phyloP scores from a whole-genome alignment of 805 yeast genomes.

The Wickerhamiella parazyma region DNA sequence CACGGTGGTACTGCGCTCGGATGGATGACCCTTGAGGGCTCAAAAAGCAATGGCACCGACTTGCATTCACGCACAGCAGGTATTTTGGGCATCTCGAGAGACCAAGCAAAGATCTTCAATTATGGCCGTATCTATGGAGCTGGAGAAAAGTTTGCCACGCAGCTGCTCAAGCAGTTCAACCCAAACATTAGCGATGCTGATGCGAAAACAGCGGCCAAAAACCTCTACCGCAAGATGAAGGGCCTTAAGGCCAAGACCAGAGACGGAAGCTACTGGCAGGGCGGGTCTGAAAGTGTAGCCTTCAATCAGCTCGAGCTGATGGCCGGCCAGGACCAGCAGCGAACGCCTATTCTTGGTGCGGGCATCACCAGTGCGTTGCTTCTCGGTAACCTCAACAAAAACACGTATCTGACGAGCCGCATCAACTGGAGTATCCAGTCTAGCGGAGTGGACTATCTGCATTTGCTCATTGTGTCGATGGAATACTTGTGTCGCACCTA shows the following conservation, averaged over 20 bases:
- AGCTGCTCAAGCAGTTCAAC: conserved; percentile 72
- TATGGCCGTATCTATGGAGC: conserved; percentile 98
- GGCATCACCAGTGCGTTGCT: conserved; percentile 78
- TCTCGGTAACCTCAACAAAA: conserved; percentile 47
- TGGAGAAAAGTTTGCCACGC: conserved; percentile 78
- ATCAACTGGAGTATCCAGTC: conserved; percentile 98
- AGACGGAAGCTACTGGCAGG: conserved; percentile 31
- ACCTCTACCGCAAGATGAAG: conserved; percentile 68
- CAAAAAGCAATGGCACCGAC: conserved; percentile 83
- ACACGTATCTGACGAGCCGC: conserved; percentile 66
- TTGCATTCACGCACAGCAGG: conserved; percentile 87
- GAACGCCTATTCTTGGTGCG: conserved; percentile 87
- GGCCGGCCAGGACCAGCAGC: conserved; percentile 67
- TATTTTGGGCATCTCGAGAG: conserved; percentile 76
- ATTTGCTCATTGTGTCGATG: conserved; percentile 74
- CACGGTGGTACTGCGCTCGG: conserved; percentile 97
- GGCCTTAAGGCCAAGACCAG: conserved; percentile 36
- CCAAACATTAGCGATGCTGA: conserved; percentile 51
- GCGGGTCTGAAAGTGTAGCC: conserved; percentile 88
- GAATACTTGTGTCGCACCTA: conserved; percentile 58
- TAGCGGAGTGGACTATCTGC: conserved; percentile 94
- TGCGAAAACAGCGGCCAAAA: conserved; percentile 50
- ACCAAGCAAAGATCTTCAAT: conserved; percentile 89
- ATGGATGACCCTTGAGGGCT: conserved; percentile 98
- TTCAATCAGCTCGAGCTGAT: conserved; percentile 80